Evolutionary conservation across 2,329 filamentous ascomycete species (phyloP).

Genomic region (Neopestalotiopsis sp.): DNA sequence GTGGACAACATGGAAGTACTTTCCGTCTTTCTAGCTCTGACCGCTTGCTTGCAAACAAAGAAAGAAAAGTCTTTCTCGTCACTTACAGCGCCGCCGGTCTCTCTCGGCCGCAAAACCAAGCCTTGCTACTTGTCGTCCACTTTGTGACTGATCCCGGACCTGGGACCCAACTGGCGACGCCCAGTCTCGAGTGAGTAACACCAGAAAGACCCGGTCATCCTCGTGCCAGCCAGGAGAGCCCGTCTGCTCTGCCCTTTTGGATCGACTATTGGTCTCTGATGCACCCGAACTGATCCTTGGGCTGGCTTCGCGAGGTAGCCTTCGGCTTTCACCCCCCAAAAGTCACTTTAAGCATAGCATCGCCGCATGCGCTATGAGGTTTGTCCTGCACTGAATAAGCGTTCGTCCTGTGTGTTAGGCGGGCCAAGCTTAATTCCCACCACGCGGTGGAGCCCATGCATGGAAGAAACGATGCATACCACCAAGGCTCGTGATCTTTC

Average conservation of each 20-base stretch:
- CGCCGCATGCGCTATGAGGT: slow-evolving; percentile 13
- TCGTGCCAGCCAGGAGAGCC: not conserved
- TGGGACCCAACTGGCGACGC: not conserved
- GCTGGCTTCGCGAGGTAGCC: not conserved
- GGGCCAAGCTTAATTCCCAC: slow-evolving; percentile 5
- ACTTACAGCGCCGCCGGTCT: not conserved
- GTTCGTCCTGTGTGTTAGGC: slow-evolving; percentile 13
- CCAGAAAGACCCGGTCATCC: not conserved
- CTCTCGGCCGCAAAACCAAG: slow-evolving; percentile 2
- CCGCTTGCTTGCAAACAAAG: slow-evolving; percentile 2
- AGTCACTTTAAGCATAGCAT: slow-evolving; percentile 7
- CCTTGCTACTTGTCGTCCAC: not conserved
- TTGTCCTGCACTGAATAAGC: slow-evolving; percentile 9
- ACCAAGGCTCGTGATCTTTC: slow-evolving; percentile 15
- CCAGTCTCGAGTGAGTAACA: not conserved
- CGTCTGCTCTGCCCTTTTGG: not conserved
- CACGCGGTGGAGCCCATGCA: slow-evolving; percentile 15
- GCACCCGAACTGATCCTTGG: slow-evolving; percentile 1
- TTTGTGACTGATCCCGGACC: not conserved
- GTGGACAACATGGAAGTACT: slow-evolving; percentile 1
- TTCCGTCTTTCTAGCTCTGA: not conserved
- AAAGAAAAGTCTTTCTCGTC: not conserved
- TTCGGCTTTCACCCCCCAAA: slow-evolving; percentile 7
- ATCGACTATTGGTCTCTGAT: slow-evolving; percentile 14
- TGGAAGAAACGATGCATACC: slow-evolving; percentile 4